Base-by-base conservation (phyloP, 179 eudicot genomes). In the Silene noctiflora region DNA sequence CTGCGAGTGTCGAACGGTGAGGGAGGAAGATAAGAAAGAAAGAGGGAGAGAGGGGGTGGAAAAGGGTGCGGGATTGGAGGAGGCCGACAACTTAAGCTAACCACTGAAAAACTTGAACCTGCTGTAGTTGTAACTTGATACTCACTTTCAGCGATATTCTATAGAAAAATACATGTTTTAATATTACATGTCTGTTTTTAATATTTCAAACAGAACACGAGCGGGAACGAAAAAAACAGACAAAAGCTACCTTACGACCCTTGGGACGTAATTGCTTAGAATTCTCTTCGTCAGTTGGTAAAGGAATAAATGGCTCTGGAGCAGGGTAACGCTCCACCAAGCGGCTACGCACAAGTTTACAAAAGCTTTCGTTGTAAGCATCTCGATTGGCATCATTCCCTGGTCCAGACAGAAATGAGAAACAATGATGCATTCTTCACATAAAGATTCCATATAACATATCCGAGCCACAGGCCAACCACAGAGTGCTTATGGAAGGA, bases 271-370 rank as follows among this genome's bases (percentile, higher is more conserved):
- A 81, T 81, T 85, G 89, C 88, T 86, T 86, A 60, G 84, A 74
- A 67, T 76, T 31, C 66, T 85, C 93, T 12, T 83, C 91, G 9
- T 84, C 87, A 31, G 70, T 24, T 77, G 83, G 77, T 75, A 88
- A 84, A 75, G 86, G 76, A 72, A 91, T 74, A 64, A 78, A 80
- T 39, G 96, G 96, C 70, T 89, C 94, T 81, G 90, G 87, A 67
- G 84, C 84, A 75, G 97, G 98, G 67, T 93, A 95, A 4, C 90
- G 90, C 80, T 93, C 97, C 69, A 89, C 81, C 77, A 78, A 90
- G 56, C 89, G 89, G 55, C 88, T 81, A 33, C 69, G 75, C 63
- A 90, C 89, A 81, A 92, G 98, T 81, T 76, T 88, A 42, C 33
- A 79, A 67, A 95, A 93, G 74, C 77, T 86, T 68, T 89, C 86